A percentile compares a stretch with the other conserved stretches of the same genome.
Evolutionary conservation across 345 rosid species (phyloP).

Genomic region (Physaria fendleri): DNA sequence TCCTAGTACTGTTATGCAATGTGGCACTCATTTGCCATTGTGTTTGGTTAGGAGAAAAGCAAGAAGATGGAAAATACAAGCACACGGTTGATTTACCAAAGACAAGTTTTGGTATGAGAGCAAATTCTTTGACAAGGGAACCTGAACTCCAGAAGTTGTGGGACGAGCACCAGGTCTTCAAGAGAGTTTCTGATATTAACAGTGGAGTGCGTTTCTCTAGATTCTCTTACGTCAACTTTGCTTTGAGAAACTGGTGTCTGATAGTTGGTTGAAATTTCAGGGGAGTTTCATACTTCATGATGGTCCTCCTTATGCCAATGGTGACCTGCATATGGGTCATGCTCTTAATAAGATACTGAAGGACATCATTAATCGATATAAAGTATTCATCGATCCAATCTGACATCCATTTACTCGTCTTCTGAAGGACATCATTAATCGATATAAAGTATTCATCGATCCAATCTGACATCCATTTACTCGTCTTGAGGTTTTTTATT

Average conservation of each 20-base stretch:
- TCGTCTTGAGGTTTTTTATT: not conserved
- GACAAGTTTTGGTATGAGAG: conserved; percentile 86
- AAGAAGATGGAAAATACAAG: conserved; percentile 86
- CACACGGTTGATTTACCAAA: conserved; percentile 86
- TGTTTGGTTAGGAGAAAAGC: conserved; percentile 54
- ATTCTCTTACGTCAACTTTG: conserved; percentile 12
- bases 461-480: too few species aligned
- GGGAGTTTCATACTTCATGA: conserved; percentile 87
- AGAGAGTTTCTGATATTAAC: conserved; percentile 63
- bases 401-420: not conserved
- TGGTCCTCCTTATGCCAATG: conserved; percentile 98
- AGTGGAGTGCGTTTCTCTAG: conserved; percentile 54
- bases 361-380: conserved; percentile 90
- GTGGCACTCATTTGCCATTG: conserved; percentile 12
- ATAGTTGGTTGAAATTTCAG: conserved; percentile 37
- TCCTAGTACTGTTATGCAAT: not conserved
- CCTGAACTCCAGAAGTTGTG: conserved; percentile 89
- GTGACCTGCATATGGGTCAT: conserved; percentile 90
- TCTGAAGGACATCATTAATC: conserved; percentile 79
- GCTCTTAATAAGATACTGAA: conserved; percentile 94
- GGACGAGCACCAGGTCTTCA: conserved; percentile 82
- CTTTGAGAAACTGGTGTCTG: conserved; percentile 24
- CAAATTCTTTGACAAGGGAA: conserved; percentile 76
- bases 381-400: conserved; percentile 40
- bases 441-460: conserved; percentile 94